Conservation (phyloP, 805 yeast species). For the Blastobotrys attinorum region DNA sequence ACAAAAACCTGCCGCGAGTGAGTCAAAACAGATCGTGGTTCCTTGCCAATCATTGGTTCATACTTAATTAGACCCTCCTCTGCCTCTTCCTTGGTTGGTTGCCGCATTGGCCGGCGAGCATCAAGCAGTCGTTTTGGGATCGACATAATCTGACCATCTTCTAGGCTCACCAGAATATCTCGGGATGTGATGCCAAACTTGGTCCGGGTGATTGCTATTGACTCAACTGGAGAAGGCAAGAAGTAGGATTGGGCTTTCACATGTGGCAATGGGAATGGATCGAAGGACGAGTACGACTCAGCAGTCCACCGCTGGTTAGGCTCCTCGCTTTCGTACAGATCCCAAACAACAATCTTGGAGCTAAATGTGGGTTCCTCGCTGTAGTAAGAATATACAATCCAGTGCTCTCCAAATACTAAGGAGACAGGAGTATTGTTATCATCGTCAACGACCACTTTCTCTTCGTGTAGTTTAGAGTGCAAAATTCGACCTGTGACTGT, state of each 20-base stretch:
- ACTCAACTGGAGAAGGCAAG: slow-evolving; percentile 46
- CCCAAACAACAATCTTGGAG: slow-evolving; percentile 60
- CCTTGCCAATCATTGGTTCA: slow-evolving; percentile 50
- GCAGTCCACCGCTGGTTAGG: slow-evolving; percentile 39
- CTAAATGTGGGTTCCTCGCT: slow-evolving; percentile 41
- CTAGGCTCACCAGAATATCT: slow-evolving; percentile 51
- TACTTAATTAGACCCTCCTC: slow-evolving; percentile 60
- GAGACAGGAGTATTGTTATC: slow-evolving; percentile 30
- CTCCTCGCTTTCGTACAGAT: slow-evolving; percentile 60
- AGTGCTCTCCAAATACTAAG: slow-evolving; percentile 70
- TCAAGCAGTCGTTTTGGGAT: slow-evolving; percentile 65
- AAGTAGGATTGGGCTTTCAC: slow-evolving; percentile 50
- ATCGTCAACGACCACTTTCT: slow-evolving; percentile 33
- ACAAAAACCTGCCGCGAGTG: slow-evolving; percentile 40
- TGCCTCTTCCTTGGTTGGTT: slow-evolving; percentile 44
- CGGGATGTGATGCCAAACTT: slow-evolving; percentile 62
- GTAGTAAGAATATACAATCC: slow-evolving; percentile 64
- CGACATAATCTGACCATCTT: slow-evolving; percentile 52
- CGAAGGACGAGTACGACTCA: slow-evolving; percentile 31
- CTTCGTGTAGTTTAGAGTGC: slow-evolving; percentile 35
- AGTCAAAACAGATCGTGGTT: slow-evolving; percentile 42
- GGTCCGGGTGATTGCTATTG: slow-evolving; percentile 49
- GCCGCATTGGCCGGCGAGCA: slow-evolving; percentile 57
- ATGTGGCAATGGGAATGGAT: slow-evolving; percentile 36
- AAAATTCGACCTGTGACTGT: slow-evolving; percentile 60